Base-by-base conservation (phyloP, 768 basidiomycete species). In the Boletus vinaceobasis region DNA sequence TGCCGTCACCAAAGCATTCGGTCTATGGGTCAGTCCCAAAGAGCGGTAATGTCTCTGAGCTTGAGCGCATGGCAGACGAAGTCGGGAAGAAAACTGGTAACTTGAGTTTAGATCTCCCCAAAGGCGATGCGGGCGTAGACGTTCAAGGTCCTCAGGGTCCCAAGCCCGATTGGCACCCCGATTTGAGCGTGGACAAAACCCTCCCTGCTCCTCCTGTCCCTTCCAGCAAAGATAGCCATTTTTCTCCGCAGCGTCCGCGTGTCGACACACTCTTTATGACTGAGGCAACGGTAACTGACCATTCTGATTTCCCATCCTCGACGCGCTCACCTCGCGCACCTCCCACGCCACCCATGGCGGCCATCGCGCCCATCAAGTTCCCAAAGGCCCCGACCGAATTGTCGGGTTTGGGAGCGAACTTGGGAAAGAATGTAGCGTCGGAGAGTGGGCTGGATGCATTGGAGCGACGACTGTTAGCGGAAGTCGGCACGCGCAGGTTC, bases 11-110 rank as follows among this genome's bases (percentile, higher is more conserved):
- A 7, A 86, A 85, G 59, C 76, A 77, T 39, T 81, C 84, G 0
- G 82, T 59, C 7, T 19, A 48, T 17, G 64, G 57, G 14, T 50
- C 52, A n/a, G 33, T 59, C 14, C 65, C 70, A n/a, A 71, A 59
- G 45, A 69, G 63, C n/a, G 45, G 57, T 5, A 65, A 82, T n/a
- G 87, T 92, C 7, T 81, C 82, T 55, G 74, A 78, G 56, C 74
- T 92, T 49, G 90, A 92, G 71, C 77, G 79, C 67, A 83, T 93
- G 76, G 89, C 86, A 0, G 85, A 82, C 32, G 79, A 79, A 52
- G 83, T 80, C 1, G 77, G 65, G 17, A 62, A 57, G 49, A 58
- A 60, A 21, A 60, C 58, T 8, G 44, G 53, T 21, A 63, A 74
- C 57, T 60, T 71, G 50, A 70, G 68, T 43, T 56, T 52, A 48